Evolutionary conservation across 345 rosid genomes (phyloP).

Genomic region (Eucalyptus tenuipes): DNA sequence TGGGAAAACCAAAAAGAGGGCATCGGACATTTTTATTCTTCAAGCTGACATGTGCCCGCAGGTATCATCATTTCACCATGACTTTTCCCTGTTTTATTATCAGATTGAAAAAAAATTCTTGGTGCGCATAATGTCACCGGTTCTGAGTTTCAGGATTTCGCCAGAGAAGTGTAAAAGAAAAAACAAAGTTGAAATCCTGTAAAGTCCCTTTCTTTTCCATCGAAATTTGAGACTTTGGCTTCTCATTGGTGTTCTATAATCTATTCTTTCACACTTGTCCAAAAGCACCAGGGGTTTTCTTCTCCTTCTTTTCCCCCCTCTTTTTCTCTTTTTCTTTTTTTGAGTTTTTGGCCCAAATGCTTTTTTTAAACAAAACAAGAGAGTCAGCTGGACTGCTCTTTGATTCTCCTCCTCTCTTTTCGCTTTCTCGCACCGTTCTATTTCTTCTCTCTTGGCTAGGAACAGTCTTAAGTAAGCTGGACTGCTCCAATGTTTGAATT

Average conservation of each 20-base stretch:
- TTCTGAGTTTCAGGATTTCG: neutral
- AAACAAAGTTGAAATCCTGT: neutral
- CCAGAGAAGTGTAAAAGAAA: neutral
- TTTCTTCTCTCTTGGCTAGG: neutral
- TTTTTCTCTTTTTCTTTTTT: neutral
- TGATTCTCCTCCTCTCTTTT: neutral
- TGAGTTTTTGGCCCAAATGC: neutral
- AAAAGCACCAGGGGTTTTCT: neutral
- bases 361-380: neutral
- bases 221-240: neutral
- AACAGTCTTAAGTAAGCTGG: neutral
- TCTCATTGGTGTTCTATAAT: neutral
- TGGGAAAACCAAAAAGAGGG: neutral
- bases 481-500: neutral
- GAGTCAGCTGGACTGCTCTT: neutral
- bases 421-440: neutral
- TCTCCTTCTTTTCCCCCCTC: neutral
- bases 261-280: neutral
- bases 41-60: neutral
- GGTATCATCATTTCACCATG: neutral
- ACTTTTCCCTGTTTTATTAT: neutral
- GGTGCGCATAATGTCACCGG: neutral
- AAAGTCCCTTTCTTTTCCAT: neutral
- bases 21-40: neutral
- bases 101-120: neutral